phyloP scores from a whole-genome alignment of 73 alveolate genomes.

The Effrenium voratum region DNA sequence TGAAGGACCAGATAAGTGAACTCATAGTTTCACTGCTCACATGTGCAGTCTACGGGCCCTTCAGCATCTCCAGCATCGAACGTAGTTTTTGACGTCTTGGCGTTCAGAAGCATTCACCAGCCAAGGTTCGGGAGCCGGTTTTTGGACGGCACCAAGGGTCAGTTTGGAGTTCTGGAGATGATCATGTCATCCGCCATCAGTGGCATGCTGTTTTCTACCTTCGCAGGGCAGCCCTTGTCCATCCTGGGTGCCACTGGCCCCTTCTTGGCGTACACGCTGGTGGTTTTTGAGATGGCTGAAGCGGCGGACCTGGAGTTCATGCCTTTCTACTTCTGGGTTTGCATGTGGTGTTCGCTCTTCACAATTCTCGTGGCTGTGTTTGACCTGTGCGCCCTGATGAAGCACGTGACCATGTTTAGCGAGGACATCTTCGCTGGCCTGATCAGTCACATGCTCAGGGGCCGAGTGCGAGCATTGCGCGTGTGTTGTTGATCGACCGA shows the following conservation, averaged over 20 bases:
- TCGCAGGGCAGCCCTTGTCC: constrained; percentile 39
- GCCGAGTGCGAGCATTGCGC: too few species aligned
- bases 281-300: not conserved
- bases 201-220: not conserved
- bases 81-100: too few species aligned
- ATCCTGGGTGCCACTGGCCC: constrained; percentile 36
- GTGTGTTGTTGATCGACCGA: too few species aligned
- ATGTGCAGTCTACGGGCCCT: too few species aligned
- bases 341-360: not conserved
- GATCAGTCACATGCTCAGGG: too few species aligned
- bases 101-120: too few species aligned
- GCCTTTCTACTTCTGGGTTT: constrained; percentile 1
- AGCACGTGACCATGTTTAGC: constrained; percentile 11
- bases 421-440: not conserved
- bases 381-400: constrained; percentile 2
- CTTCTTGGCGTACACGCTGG: constrained; percentile 11
- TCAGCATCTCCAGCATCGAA: too few species aligned
- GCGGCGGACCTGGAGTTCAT: not conserved
- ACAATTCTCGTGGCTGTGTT: not conserved
- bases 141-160: not conserved
- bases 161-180: constrained; percentile 2
- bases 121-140: constrained; percentile 17
- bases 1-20: too few species aligned
- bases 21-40: too few species aligned
- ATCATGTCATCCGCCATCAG: not conserved